These are phyloP conservation scores for Phytophthora pinifolia DNA, from an alignment of 352 stramenopile species.

Conservation along the genomic window DNA sequence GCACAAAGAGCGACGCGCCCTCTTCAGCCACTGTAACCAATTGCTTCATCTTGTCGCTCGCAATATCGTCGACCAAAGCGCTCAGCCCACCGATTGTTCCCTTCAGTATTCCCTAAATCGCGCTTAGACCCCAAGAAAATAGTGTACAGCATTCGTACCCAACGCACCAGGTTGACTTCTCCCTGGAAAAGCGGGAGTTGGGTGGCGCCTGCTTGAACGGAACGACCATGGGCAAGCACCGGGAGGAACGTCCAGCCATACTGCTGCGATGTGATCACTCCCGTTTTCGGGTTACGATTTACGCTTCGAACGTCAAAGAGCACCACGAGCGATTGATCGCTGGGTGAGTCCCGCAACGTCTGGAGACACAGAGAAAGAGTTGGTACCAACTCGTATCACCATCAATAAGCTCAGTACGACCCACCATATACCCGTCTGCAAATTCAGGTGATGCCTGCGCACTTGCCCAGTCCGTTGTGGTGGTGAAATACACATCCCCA, in stretches of 20 bases:
- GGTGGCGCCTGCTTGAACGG: constrained; percentile 37
- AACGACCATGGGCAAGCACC: constrained; percentile 38
- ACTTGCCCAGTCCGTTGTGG: constrained; percentile 62
- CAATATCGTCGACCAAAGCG: constrained; percentile 41
- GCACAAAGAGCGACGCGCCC: constrained; percentile 57
- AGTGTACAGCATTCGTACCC: background rate
- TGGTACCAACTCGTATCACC: too few relatives aligned
- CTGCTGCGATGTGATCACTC: constrained; percentile 40
- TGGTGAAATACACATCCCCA: constrained; percentile 58
- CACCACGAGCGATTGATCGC: constrained; percentile 31
- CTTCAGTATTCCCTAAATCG: constrained; percentile 40
- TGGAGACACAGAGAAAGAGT: constrained; percentile 16
- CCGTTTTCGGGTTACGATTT: constrained; percentile 45
- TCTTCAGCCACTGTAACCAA: constrained; percentile 34
- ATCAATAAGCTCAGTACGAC: background rate
- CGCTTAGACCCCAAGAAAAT: background rate
- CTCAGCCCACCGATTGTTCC: constrained; percentile 18
- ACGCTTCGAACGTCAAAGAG: constrained; percentile 64
- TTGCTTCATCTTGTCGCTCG: constrained; percentile 47
- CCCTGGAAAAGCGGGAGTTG: constrained; percentile 70
- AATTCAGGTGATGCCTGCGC: constrained; percentile 57
- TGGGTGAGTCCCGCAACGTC: constrained; percentile 45
- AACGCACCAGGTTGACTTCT: constrained; percentile 58
- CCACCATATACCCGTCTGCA: constrained; percentile 55
- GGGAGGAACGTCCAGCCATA: constrained; percentile 71